A percentile compares a stretch with the other conserved stretches of the same genome.
These are phyloP conservation scores for Vigna reflexopilosa DNA, from an alignment of 306 rosid species.

Conservation along the genomic window DNA sequence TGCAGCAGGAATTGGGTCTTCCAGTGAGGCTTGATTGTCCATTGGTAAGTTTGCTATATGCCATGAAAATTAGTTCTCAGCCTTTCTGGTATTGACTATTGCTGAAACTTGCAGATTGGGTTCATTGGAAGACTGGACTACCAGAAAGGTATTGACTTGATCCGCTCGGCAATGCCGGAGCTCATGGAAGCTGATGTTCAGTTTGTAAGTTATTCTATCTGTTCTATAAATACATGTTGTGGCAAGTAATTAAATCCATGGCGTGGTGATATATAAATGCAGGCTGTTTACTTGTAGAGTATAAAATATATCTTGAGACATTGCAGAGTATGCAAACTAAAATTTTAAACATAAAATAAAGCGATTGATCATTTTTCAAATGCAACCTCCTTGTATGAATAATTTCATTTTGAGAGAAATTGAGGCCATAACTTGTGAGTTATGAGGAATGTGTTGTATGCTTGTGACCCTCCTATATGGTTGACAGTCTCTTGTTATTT, in stretches of 20 bases:
- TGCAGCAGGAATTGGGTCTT: constrained; percentile 87
- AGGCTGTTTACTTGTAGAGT: constrained; percentile 27
- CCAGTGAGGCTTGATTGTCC: constrained; percentile 79
- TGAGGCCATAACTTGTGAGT: constrained; percentile 26
- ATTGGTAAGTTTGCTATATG: constrained; percentile 58
- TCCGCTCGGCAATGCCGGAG: constrained; percentile 67
- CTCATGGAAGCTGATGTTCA: constrained; percentile 82
- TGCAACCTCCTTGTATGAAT: constrained; percentile 28
- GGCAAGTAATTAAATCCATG: constrained; percentile 29
- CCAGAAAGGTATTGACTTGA: constrained; percentile 91
- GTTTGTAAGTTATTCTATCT: constrained; percentile 67
- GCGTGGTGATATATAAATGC: constrained; percentile 11
- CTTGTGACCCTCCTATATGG: constrained; percentile 15
- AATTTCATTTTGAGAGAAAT: constrained; percentile 36
- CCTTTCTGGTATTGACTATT: constrained; percentile 32
- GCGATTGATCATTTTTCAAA: constrained; percentile 15
- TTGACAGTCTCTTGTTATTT: constrained; percentile 23
- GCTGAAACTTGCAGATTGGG: constrained; percentile 71
- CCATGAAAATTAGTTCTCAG: constrained; percentile 11
- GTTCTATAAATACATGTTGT: constrained; percentile 14
- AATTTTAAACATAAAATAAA: constrained; percentile 29
- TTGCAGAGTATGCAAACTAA: background rate
- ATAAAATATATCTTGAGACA: constrained; percentile 9
- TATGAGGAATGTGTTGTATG: constrained; percentile 32
- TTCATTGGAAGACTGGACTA: constrained; percentile 86